A percentile compares a stretch with the other conserved stretches of the same genome.
Conservation (phyloP, 2,329 filamentous ascomycete species). For the Diaporthe capsici region DNA sequence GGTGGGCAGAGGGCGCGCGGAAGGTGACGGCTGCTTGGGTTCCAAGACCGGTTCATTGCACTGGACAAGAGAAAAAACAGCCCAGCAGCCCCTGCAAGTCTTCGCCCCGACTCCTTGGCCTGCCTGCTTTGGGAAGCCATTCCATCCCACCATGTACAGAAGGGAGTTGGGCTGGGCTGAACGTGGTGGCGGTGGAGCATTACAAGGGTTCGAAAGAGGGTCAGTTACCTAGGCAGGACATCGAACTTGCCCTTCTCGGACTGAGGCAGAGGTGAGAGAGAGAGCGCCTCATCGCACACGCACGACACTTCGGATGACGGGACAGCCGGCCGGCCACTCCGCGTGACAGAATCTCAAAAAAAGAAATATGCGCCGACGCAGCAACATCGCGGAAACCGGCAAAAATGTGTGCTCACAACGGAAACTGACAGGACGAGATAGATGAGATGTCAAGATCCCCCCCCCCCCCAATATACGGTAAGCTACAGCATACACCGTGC, state of each 20-base stretch:
- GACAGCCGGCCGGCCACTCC: conserved; percentile 8
- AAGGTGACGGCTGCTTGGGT: conserved; percentile 1
- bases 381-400: neutral
- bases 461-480: too few species aligned
- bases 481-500: conserved; percentile 12
- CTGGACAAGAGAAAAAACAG: too few species aligned
- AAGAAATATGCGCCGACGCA: neutral
- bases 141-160: neutral
- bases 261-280: neutral
- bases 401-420: neutral
- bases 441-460: neutral
- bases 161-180: too few species aligned
- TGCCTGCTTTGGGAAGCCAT: neutral
- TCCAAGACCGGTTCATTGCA: neutral
- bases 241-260: too few species aligned
- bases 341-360: neutral
- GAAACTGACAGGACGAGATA: neutral
- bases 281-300: conserved; percentile 4
- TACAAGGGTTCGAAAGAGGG: neutral
- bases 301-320: conserved; percentile 18
- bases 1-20: neutral
- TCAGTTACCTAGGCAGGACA: neutral
- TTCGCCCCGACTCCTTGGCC: neutral
- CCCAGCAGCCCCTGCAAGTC: neutral
- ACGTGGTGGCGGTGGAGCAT: neutral